These are phyloP conservation scores for Macrophomina phaseolina DNA, from an alignment of 2,329 filamentous ascomycete genomes.

Conservation along the genomic window DNA sequence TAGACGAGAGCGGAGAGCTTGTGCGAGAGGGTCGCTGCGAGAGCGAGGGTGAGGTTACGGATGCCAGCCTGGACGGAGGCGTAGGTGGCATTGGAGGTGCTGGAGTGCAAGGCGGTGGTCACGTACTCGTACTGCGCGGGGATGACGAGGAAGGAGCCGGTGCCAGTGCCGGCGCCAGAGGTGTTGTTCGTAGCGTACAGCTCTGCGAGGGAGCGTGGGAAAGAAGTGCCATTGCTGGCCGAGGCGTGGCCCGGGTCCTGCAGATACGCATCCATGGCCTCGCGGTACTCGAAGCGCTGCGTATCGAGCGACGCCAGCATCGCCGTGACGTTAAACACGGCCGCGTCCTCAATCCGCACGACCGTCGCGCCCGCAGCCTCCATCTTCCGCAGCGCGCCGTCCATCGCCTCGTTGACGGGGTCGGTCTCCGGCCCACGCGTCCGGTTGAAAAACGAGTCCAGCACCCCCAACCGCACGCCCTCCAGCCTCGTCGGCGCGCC, in stretches of 20 bases:
- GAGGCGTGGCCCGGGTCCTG: slow-evolving; percentile 38
- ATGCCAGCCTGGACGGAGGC: slow-evolving; percentile 55
- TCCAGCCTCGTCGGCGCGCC: slow-evolving; percentile 38
- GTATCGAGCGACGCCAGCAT: slow-evolving; percentile 60
- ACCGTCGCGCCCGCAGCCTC: slow-evolving; percentile 55
- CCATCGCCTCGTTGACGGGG: slow-evolving; percentile 63
- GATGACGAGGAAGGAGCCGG: slow-evolving; percentile 63
- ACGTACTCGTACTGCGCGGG: slow-evolving; percentile 64
- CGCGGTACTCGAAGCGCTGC: slow-evolving; percentile 65
- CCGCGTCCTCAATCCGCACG: slow-evolving; percentile 55
- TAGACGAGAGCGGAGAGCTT: slow-evolving; percentile 65
- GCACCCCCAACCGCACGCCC: slow-evolving; percentile 55
- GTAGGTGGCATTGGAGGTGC: slow-evolving; percentile 60
- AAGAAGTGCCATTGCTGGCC: slow-evolving; percentile 44
- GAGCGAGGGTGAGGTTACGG: slow-evolving; percentile 56
- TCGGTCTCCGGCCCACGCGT: slow-evolving; percentile 59
- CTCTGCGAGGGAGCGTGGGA: slow-evolving; percentile 54
- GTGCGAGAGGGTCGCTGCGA: slow-evolving; percentile 57
- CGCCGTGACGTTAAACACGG: slow-evolving; percentile 58
- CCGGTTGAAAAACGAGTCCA: slow-evolving; percentile 65
- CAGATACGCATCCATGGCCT: slow-evolving; percentile 63
- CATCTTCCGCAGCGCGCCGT: slow-evolving; percentile 54
- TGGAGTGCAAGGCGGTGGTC: slow-evolving; percentile 57
- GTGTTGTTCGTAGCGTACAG: slow-evolving; percentile 52
- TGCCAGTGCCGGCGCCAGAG: slow-evolving; percentile 35